Base-by-base conservation (phyloP, 805 yeast species). In the Nakazawaea siamensis region DNA sequence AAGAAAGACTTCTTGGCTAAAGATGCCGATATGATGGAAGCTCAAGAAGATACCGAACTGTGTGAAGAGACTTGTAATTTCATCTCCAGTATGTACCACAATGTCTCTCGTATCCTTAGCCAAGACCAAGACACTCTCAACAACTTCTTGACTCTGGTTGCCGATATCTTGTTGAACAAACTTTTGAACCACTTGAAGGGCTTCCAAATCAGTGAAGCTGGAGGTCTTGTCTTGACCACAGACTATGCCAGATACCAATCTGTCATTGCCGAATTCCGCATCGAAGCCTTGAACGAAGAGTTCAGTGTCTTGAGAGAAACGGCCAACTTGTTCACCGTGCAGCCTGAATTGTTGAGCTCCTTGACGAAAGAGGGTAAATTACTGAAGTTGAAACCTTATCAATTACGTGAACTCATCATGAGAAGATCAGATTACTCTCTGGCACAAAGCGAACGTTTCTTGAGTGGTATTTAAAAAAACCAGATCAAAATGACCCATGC, bases 241-340 rank as follows among this genome's bases (percentile, higher is more conserved):
- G 97, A 88, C 56, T 76, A 83, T 6, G 80, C 82, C 25, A 72
- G 82, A 30, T 84, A 80, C 49, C 90, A 85, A 52, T 64, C 71
- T 12, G 64, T 72, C 11, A 67, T 82, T 28, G 85, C 78, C 37
- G 66, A 66, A 28, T 85, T 92, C 90, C 60, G 64, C 6, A 64
- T 81, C 12, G 66, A 68, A 2, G 76, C 70, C 27, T 57, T 84
- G 19, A 60, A 76, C 4, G 82, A 76, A 23, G 68, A 70, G 38
- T 80, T 83, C 58, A 75, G 74, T 33, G 67, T 85, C 10, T 59
- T 88, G 42, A 73, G 86, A 51, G 95, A 87, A 45, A 70, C 88
- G 41, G 86, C 90, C 21, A 85, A 84, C 48, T 60, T 88, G 40
- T 88, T 79, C 54, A 80, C 94, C 0, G 94, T 85, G 13, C 92